Base-by-base conservation (phyloP, 1,139 yeast species). In the Suhomyces ambrosiae region DNA sequence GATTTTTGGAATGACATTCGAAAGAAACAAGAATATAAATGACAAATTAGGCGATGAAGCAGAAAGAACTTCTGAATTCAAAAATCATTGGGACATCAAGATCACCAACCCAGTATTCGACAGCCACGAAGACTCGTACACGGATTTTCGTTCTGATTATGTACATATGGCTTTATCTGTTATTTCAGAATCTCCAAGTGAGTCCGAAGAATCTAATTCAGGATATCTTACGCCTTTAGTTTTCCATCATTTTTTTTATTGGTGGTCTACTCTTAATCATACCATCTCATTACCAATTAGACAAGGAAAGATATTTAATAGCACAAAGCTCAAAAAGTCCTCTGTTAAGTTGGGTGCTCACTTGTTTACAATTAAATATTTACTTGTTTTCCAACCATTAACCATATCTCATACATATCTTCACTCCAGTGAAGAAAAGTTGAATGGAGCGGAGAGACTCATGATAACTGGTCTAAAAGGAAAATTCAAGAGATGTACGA, bases 191-290 rank as follows among this genome's bases (percentile, higher is more conserved):
- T 57, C 71, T 0, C 33, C 50, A 2, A 48, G 51, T 3, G 71
- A 68, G 0, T 58, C n/a, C 12, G 7, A 61, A 36, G 56, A 85
- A 2, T 79, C 77, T 50, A 90, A 89, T 60, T 74, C 89, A 1
- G 76, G 83, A 11, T 94, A 89, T 56, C 62, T 90, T 28, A 74
- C 95, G 0, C 96, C 97, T 0, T 61, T 71, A 26, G 73, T 84
- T 0, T 68, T 88, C 46, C 61, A 65, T 9, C 85, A 85, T 49
- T 90, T 90, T 65, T 79, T 77, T 52, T 62, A 65, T 27, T 92
- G 97, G 97, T 89, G 96, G 96, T 63, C 71, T 33, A 72, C 83
- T 37, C 80, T 92, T 52, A 79, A 83, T 17, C 79, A 86, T 30
- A 75, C 77, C 22, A 65, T 84, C 21, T 82, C 95, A 4, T 65